Evolutionary conservation across 106 monocot genomes (phyloP).

Genomic region (Agapanthus africanus): DNA sequence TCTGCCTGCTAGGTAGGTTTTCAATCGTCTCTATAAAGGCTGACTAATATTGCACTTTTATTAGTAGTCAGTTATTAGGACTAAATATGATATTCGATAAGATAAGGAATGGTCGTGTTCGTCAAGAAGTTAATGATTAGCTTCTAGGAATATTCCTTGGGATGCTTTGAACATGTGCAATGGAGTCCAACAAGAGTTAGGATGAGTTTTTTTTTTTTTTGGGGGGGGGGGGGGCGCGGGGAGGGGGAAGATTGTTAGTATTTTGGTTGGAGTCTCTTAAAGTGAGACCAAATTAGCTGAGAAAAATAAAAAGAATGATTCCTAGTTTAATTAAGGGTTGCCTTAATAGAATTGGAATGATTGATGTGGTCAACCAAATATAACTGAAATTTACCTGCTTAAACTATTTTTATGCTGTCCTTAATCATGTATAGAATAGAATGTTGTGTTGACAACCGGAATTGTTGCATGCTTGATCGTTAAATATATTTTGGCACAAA

Average conservation of each 20-base stretch:
- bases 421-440: neutral
- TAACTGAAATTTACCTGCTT: neutral
- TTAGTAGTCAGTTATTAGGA: neutral
- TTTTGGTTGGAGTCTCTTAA: neutral
- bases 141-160: neutral
- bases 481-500: neutral
- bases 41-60: neutral
- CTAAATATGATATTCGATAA: too few relatives aligned
- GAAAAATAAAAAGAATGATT: neutral
- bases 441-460: neutral
- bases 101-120: too few relatives aligned
- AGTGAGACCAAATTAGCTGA: too few relatives aligned
- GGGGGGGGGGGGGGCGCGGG: too few relatives aligned
- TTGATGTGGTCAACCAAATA: neutral
- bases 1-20: constrained; percentile 84
- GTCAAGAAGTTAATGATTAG: too few relatives aligned
- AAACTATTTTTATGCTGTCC: neutral
- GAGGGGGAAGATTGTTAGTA: neutral
- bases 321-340: neutral
- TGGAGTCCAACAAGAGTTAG: neutral
- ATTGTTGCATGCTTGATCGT: neutral
- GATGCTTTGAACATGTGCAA: too few relatives aligned
- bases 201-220: too few relatives aligned
- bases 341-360: neutral
- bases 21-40: neutral